Base-by-base conservation (phyloP, 805 yeast genomes). In the Candida hungchunana region DNA sequence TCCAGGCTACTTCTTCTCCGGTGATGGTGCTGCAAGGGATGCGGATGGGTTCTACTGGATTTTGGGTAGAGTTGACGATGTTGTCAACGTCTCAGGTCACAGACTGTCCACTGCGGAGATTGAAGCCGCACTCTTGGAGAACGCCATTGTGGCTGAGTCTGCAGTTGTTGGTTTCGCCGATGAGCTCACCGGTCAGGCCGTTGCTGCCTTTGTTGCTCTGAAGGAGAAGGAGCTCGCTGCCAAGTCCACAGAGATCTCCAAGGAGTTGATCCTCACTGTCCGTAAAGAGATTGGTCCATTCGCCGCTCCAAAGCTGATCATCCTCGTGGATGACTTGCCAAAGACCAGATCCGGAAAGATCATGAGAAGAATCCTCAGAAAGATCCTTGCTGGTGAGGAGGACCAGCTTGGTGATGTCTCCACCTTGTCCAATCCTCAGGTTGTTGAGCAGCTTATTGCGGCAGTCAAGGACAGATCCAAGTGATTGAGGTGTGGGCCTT, bases 1-100 rank as follows among this genome's bases (percentile, higher is more conserved):
- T 64, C 83, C 84, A 32, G 88, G 88, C 32, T 76, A 73, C 58
- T 84, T 82, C 66, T 84, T 84, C 67, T 79, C 93, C 1, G 95
- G 95, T 53, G 95, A 84, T 63, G 94, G 94, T 63, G 93, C 90
- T 18, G 90, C 88, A 14, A 73, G 89, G 56, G 94, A 84, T 58
- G 68, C 73, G 48, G 90, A 83, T 56, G 94, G 94, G 6, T 84
- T 75, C 66, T 80, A 77, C 64, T 84, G 93, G 89, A 82, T 84
- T 47, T 62, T 82, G 53, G 94, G 94, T 38, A 73, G 94, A 65
- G 93, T 84, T 43, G 94, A 84, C 60, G 94, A 84, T 59, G 94
- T 84, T 42, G 94, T 84, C 34, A 84, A 84, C 56, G 93, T 84
- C 27, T 78, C 87, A 23, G 94, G 94, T 39, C 94, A 84, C 66